Conservation (phyloP, 495 filamentous ascomycete genomes). For the Penicillium pulvis region DNA sequence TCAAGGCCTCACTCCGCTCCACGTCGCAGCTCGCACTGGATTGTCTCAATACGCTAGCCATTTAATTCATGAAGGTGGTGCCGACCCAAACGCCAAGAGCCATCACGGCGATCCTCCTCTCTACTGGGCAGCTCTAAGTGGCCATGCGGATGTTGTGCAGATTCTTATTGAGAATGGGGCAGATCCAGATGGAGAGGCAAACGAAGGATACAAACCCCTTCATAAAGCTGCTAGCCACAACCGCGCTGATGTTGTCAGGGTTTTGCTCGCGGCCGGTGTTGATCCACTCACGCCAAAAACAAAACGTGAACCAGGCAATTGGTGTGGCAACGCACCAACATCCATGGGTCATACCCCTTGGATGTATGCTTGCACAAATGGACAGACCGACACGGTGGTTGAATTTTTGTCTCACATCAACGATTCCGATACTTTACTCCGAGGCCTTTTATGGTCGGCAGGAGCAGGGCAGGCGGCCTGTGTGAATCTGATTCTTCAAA, state of each 20-base stretch:
- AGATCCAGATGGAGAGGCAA: constrained; percentile 17
- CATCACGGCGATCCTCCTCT: constrained; percentile 23
- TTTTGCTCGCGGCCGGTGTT: constrained; percentile 30
- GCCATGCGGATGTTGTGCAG: constrained; percentile 23
- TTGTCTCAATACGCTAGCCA: constrained; percentile 17
- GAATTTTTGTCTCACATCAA: constrained; percentile 23
- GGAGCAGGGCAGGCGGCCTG: constrained; percentile 10
- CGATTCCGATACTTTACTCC: background rate
- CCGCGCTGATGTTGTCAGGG: constrained; percentile 21
- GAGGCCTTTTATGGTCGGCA: constrained; percentile 20
- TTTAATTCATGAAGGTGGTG: constrained; percentile 15
- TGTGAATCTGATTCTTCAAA: constrained; percentile 20
- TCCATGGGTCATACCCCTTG: constrained; percentile 20
- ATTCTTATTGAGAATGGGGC: constrained; percentile 29
- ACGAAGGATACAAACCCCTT: constrained; percentile 26
- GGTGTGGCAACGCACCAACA: constrained; percentile 21
- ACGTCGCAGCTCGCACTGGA: constrained; percentile 20
- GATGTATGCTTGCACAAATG: constrained; percentile 23
- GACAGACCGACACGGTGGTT: constrained; percentile 15
- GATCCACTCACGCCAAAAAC: constrained; percentile 24
- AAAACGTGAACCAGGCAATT: constrained; percentile 18
- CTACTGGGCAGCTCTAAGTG: constrained; percentile 26
- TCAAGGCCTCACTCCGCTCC: constrained; percentile 20
- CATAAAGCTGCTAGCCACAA: constrained; percentile 30
- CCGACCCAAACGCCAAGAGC: constrained; percentile 13